Base-by-base conservation (phyloP, 768 basidiomycete species). In the Sporobolomyces pararoseus region DNA sequence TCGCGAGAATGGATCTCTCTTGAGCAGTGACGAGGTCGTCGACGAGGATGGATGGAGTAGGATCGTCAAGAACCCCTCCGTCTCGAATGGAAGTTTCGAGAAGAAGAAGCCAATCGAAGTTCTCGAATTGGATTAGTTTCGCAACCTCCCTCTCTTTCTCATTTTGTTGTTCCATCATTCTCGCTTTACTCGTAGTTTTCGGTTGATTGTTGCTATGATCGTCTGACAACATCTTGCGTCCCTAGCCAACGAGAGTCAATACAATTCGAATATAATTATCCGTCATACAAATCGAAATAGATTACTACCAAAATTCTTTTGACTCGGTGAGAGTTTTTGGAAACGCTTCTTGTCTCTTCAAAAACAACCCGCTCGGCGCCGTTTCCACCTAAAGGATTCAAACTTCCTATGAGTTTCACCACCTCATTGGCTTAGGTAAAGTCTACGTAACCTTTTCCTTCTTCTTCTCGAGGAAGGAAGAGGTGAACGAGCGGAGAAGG, bases 1-100 rank as follows among this genome's bases (percentile, higher is more conserved):
- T 42, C 37, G 70, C 66, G 10, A 65, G 63, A 51, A 54, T 34
- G 25, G 74, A 66, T 21, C 51, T 50, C 46, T 34, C 9, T 13
- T 51, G 25, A 57, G 70, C 54, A 61, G 50, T 46, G 71, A 68
- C 4, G 53, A 23, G 4, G 61, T 44, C 12, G n/a, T 50, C 31
- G 66, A 68, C 47, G 71, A 47, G 19, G 66, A 72, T 17, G 71
- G 71, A 1, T 72, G 71, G 71, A 57, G 49, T n/a, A 2, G 2
- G 27, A 57, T 67, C 52, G 42, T 46, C 39, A 52, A 32, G 23
- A 29, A 39, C n/a, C 54, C 58, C 37, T 34, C 14, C 23, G 23
- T 46, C 29, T 0, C 39, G 32, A 23, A 53, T n/a, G 23, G 42
- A 17, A 42, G 17, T 25, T 23, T 19, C 2, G 47, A 52, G 57